phyloP scores from a whole-genome alignment of 257 asterid species.

The Solanum chmielewskii region DNA sequence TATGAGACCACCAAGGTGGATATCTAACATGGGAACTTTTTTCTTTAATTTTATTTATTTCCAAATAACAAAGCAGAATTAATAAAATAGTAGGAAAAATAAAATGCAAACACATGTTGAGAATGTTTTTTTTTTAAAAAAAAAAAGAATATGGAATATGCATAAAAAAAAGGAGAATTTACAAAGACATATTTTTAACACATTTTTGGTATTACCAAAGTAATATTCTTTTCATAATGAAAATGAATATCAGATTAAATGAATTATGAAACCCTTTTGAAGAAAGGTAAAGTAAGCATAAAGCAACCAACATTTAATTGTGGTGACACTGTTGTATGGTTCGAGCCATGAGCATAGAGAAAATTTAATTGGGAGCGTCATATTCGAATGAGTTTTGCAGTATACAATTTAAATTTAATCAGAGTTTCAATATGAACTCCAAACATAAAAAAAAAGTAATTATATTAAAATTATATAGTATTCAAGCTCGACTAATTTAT shows the following conservation, averaged over 20 bases:
- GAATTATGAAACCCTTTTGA: not conserved
- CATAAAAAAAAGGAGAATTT: not conserved
- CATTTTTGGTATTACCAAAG: not conserved
- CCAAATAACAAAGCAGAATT: slow-evolving; percentile 28
- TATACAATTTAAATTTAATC: too few species aligned
- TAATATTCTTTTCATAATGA: not conserved
- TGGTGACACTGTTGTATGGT: not conserved
- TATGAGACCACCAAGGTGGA: slow-evolving; percentile 28
- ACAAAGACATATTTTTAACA: not conserved
- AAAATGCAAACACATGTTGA: not conserved
- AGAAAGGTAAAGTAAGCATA: not conserved
- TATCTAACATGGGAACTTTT: slow-evolving; percentile 8
- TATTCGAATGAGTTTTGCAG: accelerated
- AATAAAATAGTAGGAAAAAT: not conserved
- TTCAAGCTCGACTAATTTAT: not conserved
- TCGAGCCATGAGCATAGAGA: accelerated
- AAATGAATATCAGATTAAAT: not conserved
- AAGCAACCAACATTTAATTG: not conserved
- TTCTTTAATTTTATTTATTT: slow-evolving; percentile 24
- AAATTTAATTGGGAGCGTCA: accelerated
- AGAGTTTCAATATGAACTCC: accelerated
- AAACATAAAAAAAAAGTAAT: not conserved
- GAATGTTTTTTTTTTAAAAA: not conserved
- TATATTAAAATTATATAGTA: not conserved
- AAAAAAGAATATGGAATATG: not conserved